Conservation (phyloP, 805 yeast genomes). For the Metschnikowia matae region DNA sequence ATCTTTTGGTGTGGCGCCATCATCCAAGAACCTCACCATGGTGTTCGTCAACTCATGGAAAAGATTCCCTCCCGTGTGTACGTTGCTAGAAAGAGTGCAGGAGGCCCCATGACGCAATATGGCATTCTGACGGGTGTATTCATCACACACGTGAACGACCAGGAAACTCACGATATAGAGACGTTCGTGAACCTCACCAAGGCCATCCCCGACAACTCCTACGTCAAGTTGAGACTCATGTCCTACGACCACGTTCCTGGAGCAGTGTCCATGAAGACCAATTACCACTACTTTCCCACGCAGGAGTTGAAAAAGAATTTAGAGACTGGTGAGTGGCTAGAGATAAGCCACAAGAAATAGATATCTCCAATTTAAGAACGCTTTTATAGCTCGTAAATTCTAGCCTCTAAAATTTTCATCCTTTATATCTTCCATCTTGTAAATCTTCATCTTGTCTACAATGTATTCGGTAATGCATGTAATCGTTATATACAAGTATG, state of each 20-base stretch:
- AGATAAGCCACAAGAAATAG: slow-evolving; percentile 37
- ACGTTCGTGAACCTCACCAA: slow-evolving; percentile 65
- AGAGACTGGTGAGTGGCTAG: slow-evolving; percentile 44
- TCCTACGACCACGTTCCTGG: slow-evolving; percentile 84
- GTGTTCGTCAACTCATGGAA: slow-evolving; percentile 79
- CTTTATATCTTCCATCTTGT: no score
- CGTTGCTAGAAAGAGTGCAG: slow-evolving; percentile 66
- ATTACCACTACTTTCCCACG: slow-evolving; percentile 85
- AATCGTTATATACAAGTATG: slow-evolving; percentile 2
- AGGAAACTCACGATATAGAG: slow-evolving; percentile 64
- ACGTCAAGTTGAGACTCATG: slow-evolving; percentile 74
- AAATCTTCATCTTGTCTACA: no score
- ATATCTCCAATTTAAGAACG: background rate
- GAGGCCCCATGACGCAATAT: slow-evolving; percentile 85
- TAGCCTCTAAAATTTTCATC: no score
- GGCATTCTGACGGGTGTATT: slow-evolving; percentile 76
- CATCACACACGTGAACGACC: slow-evolving; percentile 84
- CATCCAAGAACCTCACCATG: slow-evolving; percentile 87
- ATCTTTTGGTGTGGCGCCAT: slow-evolving; percentile 82
- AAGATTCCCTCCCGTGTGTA: slow-evolving; percentile 81
- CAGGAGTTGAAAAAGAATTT: slow-evolving; percentile 51
- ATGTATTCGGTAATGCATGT: background rate
- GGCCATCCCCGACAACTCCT: slow-evolving; percentile 70
- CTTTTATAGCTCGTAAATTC: no score
- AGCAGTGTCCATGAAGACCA: slow-evolving; percentile 81